A percentile compares a stretch with the other conserved stretches of the same genome.
Conservation (phyloP, 495 filamentous ascomycete genomes). For the Schizothecium vesticola region DNA sequence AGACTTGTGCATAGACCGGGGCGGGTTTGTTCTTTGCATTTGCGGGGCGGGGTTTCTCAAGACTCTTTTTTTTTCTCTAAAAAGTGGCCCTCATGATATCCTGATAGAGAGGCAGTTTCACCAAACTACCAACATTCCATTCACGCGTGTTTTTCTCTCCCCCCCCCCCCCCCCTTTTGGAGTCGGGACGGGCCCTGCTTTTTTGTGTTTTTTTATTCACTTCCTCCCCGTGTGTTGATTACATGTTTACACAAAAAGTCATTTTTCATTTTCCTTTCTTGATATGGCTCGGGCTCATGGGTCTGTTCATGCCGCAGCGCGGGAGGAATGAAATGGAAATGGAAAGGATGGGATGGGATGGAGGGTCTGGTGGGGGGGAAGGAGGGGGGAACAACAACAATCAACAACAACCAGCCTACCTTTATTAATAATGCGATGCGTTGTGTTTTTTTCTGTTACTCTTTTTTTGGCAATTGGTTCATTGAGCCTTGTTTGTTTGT, state of each 20-base stretch:
- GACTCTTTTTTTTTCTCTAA: slow-evolving; percentile 23
- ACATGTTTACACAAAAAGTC: slow-evolving; percentile 21
- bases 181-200: slow-evolving; percentile 10
- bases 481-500: not conserved
- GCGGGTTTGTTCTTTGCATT: slow-evolving; percentile 39
- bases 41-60: slow-evolving; percentile 28
- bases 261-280: not conserved
- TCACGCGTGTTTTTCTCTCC: slow-evolving; percentile 8
- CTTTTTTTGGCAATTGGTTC: not conserved
- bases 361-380: not conserved
- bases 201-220: slow-evolving; percentile 8
- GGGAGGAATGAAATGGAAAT: not conserved
- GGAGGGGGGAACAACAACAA: not conserved
- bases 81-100: slow-evolving; percentile 34
- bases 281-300: not conserved
- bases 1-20: slow-evolving; percentile 36
- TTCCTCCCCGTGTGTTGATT: slow-evolving; percentile 26
- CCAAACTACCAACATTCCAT: slow-evolving; percentile 2
- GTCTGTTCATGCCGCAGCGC: not conserved
- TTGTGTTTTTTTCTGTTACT: not conserved
- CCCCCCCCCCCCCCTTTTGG: not conserved
- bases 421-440: not conserved
- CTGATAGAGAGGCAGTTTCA: slow-evolving; percentile 14
- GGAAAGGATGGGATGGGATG: not conserved
- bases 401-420: not conserved